Evolutionary conservation across 2,329 filamentous ascomycete species (phyloP).

Genomic region (Colletotrichum ledebouriae): DNA sequence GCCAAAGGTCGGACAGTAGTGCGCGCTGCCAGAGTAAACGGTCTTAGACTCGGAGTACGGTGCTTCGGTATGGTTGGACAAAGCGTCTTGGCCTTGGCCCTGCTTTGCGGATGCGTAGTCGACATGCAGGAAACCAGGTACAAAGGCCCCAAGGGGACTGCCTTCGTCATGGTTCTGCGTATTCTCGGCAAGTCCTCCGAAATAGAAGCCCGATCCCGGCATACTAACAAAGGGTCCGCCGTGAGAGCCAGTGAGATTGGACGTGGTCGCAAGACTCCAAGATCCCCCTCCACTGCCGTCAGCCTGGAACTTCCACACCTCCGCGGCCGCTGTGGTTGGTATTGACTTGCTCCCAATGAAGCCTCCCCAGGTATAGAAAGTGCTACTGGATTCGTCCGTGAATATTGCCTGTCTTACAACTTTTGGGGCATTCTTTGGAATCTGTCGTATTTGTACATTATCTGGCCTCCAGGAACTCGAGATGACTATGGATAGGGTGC

Average conservation of each 20-base stretch:
- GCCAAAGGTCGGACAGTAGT: slow-evolving; percentile 24
- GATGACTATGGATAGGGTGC: slow-evolving; percentile 28
- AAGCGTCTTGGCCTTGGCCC: not conserved
- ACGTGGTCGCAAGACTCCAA: slow-evolving; percentile 17
- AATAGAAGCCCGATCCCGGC: slow-evolving; percentile 14
- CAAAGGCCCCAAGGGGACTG: not conserved
- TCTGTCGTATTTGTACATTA: not conserved
- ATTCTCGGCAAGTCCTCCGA: slow-evolving; percentile 17
- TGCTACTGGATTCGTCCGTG: not conserved
- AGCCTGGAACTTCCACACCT: slow-evolving; percentile 16
- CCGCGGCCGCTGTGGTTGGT: not conserved
- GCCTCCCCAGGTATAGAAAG: slow-evolving; percentile 27
- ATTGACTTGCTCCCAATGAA: not conserved
- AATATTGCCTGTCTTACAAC: slow-evolving; percentile 1
- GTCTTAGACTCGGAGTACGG: slow-evolving; percentile 7
- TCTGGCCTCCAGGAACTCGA: slow-evolving; percentile 25
- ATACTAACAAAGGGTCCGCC: not conserved
- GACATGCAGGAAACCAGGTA: slow-evolving; percentile 13
- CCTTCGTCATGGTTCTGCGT: not conserved
- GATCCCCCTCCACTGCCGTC: slow-evolving; percentile 21
- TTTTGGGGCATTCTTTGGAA: slow-evolving; percentile 14
- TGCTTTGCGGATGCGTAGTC: slow-evolving; percentile 12
- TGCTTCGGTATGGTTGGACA: slow-evolving; percentile 5
- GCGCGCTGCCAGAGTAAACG: slow-evolving; percentile 3
- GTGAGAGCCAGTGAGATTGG: not conserved